Evolutionary conservation across 495 filamentous ascomycete species (phyloP), one percentile per base, ranked within the genome.

Genomic region (Glutinoglossum americanum): DNA sequence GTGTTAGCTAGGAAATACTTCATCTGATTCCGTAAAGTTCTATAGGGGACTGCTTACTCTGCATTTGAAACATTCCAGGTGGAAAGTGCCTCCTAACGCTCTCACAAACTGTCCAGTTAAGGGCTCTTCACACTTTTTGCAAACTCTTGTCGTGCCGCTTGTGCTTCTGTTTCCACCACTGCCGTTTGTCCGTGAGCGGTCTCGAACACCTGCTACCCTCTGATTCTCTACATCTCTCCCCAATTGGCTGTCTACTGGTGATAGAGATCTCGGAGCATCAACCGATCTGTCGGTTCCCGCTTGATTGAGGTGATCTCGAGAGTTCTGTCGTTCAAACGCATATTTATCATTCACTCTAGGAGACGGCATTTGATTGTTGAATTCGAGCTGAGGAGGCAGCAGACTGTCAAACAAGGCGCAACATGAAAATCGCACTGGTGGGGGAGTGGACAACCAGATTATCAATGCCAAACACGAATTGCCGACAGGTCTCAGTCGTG

Each of bases 61-160:
- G 70, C 92, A 99, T 68, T 83, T 92, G 68, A 99, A 99, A 74
- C 92, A 99, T 64, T 99, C 92, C 56, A 99, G 71, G 75, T 99
- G 92, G 66, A 84, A 99, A 54, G 90, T 96, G 32, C 85, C 88
- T 26, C 84, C 84, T 33, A 99, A 69, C 10, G 92, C 92, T 61
- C 92, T 79, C 55, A 99, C 92, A 68, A 96, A 99, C 67, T 97
- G 93, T 21, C 93, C 93, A 0, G 86, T 90, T 62, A 99, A 74
- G 48, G 80, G 72, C 61, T 87, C 82, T 59, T 78, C 79, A 66
- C 92, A 98, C 67, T 95, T 95, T 61, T 87, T 87, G 68, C 92
- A 98, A 10, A 82, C 70, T 59, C 87, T 75, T 32, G 55, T 59
- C 19, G 39, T 56, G 13, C 56, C 56, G 26, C 39, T 56, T 7